Evolutionary conservation across 441 rosid species (phyloP).

Genomic region (Eruca vesicaria): DNA sequence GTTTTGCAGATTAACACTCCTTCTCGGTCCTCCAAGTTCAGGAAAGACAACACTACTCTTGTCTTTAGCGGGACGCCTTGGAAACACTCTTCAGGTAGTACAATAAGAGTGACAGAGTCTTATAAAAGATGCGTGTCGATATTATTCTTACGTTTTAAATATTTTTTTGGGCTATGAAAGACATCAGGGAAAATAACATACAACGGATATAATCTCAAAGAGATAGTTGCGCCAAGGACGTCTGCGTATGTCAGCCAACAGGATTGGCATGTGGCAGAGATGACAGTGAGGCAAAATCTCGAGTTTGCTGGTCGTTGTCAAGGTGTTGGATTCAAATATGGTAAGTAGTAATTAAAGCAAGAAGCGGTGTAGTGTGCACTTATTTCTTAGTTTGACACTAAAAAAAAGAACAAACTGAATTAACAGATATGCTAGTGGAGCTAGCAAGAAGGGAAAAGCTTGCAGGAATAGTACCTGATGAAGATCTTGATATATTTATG

Average conservation of each 20-base stretch:
- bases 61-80: constrained; percentile 95
- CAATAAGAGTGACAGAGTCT: background rate
- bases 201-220: constrained; percentile 74
- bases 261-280: constrained; percentile 93
- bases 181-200: constrained; percentile 78
- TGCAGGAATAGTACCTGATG: constrained; percentile 94
- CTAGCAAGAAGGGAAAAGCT: constrained; percentile 93
- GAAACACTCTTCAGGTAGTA: constrained; percentile 73
- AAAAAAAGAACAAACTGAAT: constrained; percentile 10
- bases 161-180: constrained; percentile 39
- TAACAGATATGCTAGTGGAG: constrained; percentile 88
- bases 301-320: constrained; percentile 95
- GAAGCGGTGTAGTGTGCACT: constrained; percentile 6
- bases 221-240: constrained; percentile 93
- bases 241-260: constrained; percentile 96
- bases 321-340: constrained; percentile 94
- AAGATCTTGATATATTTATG: constrained; percentile 98
- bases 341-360: constrained; percentile 42
- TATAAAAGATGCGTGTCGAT: background rate
- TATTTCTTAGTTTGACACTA: constrained; percentile 25
- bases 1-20: constrained; percentile 69
- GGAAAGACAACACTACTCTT: constrained; percentile 94
- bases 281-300: constrained; percentile 90
- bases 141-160: background rate
- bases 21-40: constrained; percentile 98